Base-by-base conservation (phyloP, 1,139 yeast genomes). In the Saccharomyces pastorianus region DNA sequence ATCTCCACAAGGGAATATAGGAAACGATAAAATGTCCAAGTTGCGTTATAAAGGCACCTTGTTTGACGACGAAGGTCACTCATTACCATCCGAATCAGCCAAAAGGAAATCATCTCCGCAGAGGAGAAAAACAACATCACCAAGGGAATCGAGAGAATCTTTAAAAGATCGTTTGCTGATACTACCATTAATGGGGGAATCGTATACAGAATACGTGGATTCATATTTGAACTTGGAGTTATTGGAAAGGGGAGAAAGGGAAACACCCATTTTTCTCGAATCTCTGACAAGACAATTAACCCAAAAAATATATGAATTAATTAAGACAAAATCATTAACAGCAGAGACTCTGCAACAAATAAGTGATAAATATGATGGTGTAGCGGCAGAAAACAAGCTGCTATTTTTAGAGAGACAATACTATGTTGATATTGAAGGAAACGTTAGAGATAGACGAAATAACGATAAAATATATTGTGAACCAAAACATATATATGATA, bases 401-500 rank as follows among this genome's bases (percentile, higher is more conserved):
- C 50, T 62, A 26, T 57, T 60, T 31, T 48, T 69, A 23, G 59
- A 61, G 46, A 57, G 65, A 49, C 59, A 71, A 42, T 68, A 63
- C 46, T 59, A 57, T 42, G 51, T 58, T 20, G 66, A 60, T 51
- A 51, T 51, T 6, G 55, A 61, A n/a, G 58, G 60, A 4, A 47
- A 56, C 9, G 63, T 69, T 5, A 58, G 61, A 32, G 71, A 68
- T 55, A 57, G 57, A 34, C 57, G 62, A 41, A 60, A 62, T 48
- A 51, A 55, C 9, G 61, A 66, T 48, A 62, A 58, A 28, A 58
- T 65, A 11, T 63, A 68, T 2, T 62, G 65, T 54, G 68, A 66
- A 38, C 72, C 72, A 0, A 57, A 64, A 11, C 51, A 53, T 34
- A 53, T 67, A n/a, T 65, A 58, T 41, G 66, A 67, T 49, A 53